phyloP scores from a whole-genome alignment of 2,329 filamentous ascomycete genomes.

The Alternaria ethzedia region DNA sequence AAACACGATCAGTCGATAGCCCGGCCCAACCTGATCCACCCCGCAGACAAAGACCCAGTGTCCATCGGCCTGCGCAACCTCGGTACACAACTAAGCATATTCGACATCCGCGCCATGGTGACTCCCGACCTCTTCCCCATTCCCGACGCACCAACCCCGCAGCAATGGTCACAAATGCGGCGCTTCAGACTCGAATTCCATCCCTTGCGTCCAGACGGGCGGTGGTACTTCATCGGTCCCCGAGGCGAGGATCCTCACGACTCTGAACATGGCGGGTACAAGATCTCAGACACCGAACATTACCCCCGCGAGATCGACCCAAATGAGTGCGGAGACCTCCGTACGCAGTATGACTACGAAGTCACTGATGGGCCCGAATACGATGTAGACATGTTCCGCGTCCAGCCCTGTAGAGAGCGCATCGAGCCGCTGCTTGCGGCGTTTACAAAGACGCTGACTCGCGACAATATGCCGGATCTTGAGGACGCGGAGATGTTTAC shows the following conservation, averaged over 20 bases:
- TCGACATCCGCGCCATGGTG: slow-evolving; percentile 17
- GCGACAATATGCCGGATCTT: slow-evolving; percentile 15
- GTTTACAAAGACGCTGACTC: slow-evolving; percentile 11
- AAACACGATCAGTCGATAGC: slow-evolving; percentile 8
- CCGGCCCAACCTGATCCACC: slow-evolving; percentile 18
- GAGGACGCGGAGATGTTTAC: slow-evolving; percentile 18
- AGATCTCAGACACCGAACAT: slow-evolving; percentile 16
- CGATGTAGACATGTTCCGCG: slow-evolving; percentile 16
- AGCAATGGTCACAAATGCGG: slow-evolving; percentile 20
- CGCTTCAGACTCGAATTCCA: slow-evolving; percentile 20
- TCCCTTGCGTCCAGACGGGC: slow-evolving; percentile 18
- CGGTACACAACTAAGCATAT: slow-evolving; percentile 11
- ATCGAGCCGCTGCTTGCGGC: slow-evolving; percentile 17
- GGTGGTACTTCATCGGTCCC: slow-evolving; percentile 21
- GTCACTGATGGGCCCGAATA: slow-evolving; percentile 2
- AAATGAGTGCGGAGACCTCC: slow-evolving; percentile 4
- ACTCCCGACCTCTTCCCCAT: slow-evolving; percentile 13
- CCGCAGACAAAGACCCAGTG: slow-evolving; percentile 13
- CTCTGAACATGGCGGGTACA: slow-evolving; percentile 20
- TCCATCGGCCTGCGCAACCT: slow-evolving; percentile 15
- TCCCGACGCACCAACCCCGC: slow-evolving; percentile 5
- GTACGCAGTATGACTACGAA: not conserved
- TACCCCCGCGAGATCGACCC: slow-evolving; percentile 9
- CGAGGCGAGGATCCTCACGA: slow-evolving; percentile 18
- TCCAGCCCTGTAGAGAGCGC: slow-evolving; percentile 15